These are phyloP conservation scores for Panaeolus cyanescens DNA, from an alignment of 768 basidiomycete genomes.

Conservation along the genomic window DNA sequence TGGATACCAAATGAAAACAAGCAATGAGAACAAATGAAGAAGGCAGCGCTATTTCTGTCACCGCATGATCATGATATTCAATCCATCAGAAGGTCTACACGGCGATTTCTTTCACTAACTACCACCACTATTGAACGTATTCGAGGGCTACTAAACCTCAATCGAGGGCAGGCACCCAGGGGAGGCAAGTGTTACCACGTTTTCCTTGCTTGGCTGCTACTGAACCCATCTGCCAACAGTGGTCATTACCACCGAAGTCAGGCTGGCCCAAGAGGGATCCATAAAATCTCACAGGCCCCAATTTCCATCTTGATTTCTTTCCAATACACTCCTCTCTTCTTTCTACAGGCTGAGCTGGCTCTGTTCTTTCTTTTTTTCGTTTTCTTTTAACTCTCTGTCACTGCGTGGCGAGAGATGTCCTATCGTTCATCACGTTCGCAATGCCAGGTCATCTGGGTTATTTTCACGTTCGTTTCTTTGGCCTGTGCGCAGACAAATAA, in stretches of 20 bases:
- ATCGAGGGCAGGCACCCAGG: not conserved
- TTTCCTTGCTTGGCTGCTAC: not conserved
- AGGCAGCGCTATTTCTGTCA: not conserved
- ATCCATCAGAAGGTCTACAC: not conserved
- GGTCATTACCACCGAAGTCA: not conserved
- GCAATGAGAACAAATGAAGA: not conserved
- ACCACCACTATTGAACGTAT: not conserved
- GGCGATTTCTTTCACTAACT: not conserved
- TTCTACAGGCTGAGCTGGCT: not conserved
- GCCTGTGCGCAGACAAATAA: constrained; percentile 13
- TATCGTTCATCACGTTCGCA: not conserved
- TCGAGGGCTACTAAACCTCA: not conserved
- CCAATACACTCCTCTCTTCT: not conserved
- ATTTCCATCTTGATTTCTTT: not conserved
- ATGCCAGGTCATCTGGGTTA: not conserved
- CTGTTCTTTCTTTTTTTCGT: not conserved
- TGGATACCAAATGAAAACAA: not conserved
- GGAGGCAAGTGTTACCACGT: not conserved
- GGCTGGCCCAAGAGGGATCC: not conserved
- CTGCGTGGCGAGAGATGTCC: not conserved
- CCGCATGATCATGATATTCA: not conserved
- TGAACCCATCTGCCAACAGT: not conserved
- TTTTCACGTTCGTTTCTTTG: constrained; percentile 1
- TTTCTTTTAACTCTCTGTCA: not conserved
- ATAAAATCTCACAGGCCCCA: not conserved